Evolutionary conservation across 2,329 filamentous ascomycete genomes (phyloP).

Genomic region (Neoarthrinium moseri): DNA sequence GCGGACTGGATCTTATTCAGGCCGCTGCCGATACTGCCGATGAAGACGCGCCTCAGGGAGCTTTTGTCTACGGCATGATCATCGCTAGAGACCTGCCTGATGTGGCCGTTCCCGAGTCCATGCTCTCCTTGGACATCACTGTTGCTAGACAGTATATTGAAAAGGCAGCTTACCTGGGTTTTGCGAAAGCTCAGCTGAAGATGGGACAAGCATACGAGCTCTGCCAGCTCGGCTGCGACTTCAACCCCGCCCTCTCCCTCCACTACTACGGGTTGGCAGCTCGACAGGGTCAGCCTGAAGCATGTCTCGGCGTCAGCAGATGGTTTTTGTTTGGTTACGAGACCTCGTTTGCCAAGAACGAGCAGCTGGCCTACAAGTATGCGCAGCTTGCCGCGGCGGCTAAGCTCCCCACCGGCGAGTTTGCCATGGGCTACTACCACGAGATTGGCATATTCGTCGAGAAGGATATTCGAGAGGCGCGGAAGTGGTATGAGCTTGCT

Average conservation of each 20-base stretch:
- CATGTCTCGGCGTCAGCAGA: slow-evolving; percentile 93
- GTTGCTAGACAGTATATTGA: slow-evolving; percentile 86
- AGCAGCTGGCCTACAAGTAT: slow-evolving; percentile 88
- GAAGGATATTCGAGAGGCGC: slow-evolving; percentile 79
- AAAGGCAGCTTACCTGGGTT: slow-evolving; percentile 93
- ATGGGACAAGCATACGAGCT: slow-evolving; percentile 97
- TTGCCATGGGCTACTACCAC: slow-evolving; percentile 95
- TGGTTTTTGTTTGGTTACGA: slow-evolving; percentile 98
- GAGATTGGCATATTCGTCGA: slow-evolving; percentile 92
- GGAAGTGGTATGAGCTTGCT: slow-evolving; percentile 87
- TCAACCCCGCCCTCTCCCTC: slow-evolving; percentile 86
- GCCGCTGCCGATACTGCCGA: slow-evolving; percentile 83
- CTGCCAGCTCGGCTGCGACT: slow-evolving; percentile 90
- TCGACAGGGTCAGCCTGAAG: slow-evolving; percentile 88
- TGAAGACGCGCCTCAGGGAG: slow-evolving; percentile 94
- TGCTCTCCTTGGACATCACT: slow-evolving; percentile 69
- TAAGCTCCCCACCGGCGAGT: slow-evolving; percentile 87
- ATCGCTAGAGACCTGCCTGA: slow-evolving; percentile 89
- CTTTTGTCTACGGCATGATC: slow-evolving; percentile 95
- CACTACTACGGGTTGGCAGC: slow-evolving; percentile 96
- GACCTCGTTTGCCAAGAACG: slow-evolving; percentile 89
- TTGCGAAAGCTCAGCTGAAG: slow-evolving; percentile 93
- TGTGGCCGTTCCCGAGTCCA: slow-evolving; percentile 71
- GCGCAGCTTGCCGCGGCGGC: slow-evolving; percentile 81
- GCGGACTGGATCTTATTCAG: slow-evolving; percentile 79